Percentiles rank a stretch among this genome's conserved stretches.
These are phyloP conservation scores for Melastoma malabathricum DNA, from an alignment of 345 rosid species.

Conservation along the genomic window DNA sequence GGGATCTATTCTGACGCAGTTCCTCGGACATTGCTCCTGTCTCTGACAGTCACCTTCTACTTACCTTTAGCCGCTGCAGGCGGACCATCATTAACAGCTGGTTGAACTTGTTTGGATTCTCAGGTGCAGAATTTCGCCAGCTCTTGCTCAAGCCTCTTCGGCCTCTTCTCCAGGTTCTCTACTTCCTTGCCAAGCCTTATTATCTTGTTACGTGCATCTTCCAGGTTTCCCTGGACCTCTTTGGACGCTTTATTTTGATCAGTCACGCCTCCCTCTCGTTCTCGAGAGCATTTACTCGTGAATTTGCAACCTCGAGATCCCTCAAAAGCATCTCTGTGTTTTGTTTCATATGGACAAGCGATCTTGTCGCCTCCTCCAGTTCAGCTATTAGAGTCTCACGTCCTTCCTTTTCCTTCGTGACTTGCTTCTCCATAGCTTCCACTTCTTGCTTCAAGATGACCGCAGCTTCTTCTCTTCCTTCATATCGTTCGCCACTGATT, in stretches of 20 bases:
- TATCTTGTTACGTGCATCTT: constrained; percentile 71
- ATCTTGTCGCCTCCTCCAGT: constrained; percentile 79
- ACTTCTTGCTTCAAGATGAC: constrained; percentile 39
- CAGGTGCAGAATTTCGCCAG: constrained; percentile 65
- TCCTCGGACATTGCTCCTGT: constrained; percentile 42
- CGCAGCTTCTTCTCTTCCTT: constrained; percentile 38
- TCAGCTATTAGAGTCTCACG: constrained; percentile 58
- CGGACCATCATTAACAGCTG: constrained; percentile 6
- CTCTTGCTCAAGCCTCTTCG: constrained; percentile 62
- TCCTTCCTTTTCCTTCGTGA: constrained; percentile 45
- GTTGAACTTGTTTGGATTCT: constrained; percentile 47
- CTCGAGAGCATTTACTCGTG: constrained; percentile 43
- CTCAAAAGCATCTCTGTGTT: constrained; percentile 47
- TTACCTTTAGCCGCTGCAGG: constrained; percentile 18
- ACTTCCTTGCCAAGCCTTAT: constrained; percentile 77
- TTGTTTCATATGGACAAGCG: constrained; percentile 70
- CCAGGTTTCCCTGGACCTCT: constrained; percentile 72
- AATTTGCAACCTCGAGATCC: constrained; percentile 51
- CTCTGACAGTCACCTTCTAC: constrained; percentile 26
- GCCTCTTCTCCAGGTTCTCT: constrained; percentile 53
- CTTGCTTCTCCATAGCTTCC: constrained; percentile 54
- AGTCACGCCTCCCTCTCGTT: constrained; percentile 55
- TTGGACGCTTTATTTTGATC: constrained; percentile 45
- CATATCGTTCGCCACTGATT: constrained; percentile 39
- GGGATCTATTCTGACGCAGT: constrained; percentile 27